Base-by-base conservation (phyloP, 768 basidiomycete genomes). In the Xanthoconium stramineum region DNA sequence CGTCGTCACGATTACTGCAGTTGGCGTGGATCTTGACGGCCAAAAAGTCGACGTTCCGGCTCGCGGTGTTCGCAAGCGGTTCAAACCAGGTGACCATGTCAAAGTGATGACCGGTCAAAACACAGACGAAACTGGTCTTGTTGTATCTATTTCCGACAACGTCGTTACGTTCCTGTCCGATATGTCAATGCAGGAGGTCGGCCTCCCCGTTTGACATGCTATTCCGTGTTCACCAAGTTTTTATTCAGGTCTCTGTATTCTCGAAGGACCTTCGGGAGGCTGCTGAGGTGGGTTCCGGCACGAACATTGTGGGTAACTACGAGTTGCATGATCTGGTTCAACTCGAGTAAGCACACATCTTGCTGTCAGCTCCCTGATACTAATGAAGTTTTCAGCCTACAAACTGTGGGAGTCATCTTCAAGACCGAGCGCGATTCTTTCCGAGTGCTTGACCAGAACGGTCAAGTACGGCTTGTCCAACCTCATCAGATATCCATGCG, bases 91-190 rank as follows among this genome's bases (percentile, higher is more conserved):
- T 66, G 96, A 98, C 73, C 97, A 99, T 65, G 94, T 99, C 73
- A 98, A 98, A 75, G 96, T 98, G 55, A 94, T 98, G 86, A 81
- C 86, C 15, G 97, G 97, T 24, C 87, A 94, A 72, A 97, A 98
- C 67, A 83, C 85, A 9, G 92, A 97, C 65, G 95, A 97, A 72
- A 95, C 94, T 4, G 97, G 97, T 76, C 80, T 98, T 64, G 96
- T 99, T 37, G 89, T 98, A 24, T 88, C 93, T 20, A 88, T 95
- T 19, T 79, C 88, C 5, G 91, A 92, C 64, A 92, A 94, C 50
- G 84, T 94, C 28, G 91, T 98, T 15, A 98, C 96, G 1, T 94
- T 98, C 76, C 74, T 97, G 62, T 96, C 93, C n/a, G 97, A 98
- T 69, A 91, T 98, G 85, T 89, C 90, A 3, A 86, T 94, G 84